These are phyloP conservation scores for Lentinula edodes DNA, from an alignment of 768 basidiomycete species.

Conservation along the genomic window DNA sequence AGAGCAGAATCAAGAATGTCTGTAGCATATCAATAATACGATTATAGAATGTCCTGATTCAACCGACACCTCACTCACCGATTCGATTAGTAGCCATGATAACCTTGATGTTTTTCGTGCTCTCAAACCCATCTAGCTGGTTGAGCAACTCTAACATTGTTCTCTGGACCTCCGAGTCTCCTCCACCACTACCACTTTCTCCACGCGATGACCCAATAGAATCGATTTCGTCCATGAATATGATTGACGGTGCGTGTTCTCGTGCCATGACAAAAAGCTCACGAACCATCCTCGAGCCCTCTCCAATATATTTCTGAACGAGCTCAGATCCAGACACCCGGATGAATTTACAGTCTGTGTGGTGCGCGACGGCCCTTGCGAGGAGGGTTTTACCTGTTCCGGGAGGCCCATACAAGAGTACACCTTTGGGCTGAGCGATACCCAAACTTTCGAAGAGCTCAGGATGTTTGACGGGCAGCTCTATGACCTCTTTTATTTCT, in stretches of 20 bases:
- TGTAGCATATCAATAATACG: slow-evolving; percentile 14
- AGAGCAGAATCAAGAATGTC: slow-evolving; percentile 76
- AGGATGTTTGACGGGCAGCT: slow-evolving; percentile 75
- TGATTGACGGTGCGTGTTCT: slow-evolving; percentile 76
- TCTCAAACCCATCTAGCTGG: slow-evolving; percentile 59
- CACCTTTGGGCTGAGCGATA: slow-evolving; percentile 78
- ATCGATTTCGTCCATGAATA: slow-evolving; percentile 87
- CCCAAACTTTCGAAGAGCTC: slow-evolving; percentile 76
- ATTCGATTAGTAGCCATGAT: slow-evolving; percentile 80
- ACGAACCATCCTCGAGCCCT: slow-evolving; percentile 74
- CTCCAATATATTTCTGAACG: slow-evolving; percentile 80
- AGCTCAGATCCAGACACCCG: slow-evolving; percentile 70
- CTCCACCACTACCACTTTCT: slow-evolving; percentile 41
- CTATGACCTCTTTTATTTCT: slow-evolving; percentile 88
- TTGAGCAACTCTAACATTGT: slow-evolving; percentile 65
- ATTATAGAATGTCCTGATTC: background rate
- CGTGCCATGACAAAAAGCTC: slow-evolving; percentile 82
- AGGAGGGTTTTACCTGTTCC: slow-evolving; percentile 76
- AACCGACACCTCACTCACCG: slow-evolving; percentile 26
- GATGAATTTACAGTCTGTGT: slow-evolving; percentile 81
- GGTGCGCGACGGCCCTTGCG: slow-evolving; percentile 74
- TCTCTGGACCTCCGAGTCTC: slow-evolving; percentile 61
- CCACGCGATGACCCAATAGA: slow-evolving; percentile 71
- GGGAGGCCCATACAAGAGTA: slow-evolving; percentile 71
- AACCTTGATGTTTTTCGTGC: slow-evolving; percentile 76